Conservation (phyloP, 2,329 filamentous ascomycete genomes). For the Plenodomus biglobosus region DNA sequence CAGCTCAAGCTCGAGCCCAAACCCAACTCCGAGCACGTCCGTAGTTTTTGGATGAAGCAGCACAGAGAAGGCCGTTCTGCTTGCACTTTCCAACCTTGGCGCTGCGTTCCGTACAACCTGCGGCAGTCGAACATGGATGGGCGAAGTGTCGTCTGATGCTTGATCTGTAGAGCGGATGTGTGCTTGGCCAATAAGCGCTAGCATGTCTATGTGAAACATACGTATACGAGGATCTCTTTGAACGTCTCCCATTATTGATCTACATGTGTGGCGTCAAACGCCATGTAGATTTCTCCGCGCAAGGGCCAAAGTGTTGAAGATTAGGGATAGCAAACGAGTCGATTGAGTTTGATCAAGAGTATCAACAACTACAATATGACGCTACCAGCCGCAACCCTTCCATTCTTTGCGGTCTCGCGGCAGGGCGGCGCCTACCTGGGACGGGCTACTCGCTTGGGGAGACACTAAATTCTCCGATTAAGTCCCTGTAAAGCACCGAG, state of each 20-base stretch:
- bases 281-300: not conserved
- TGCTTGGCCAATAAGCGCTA: not conserved
- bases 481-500: not conserved
- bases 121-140: not conserved
- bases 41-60: not conserved
- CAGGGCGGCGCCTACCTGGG: constrained; percentile 4
- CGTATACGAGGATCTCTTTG: not conserved
- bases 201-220: not conserved
- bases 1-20: not conserved
- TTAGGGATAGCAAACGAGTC: not conserved
- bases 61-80: not conserved
- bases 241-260: not conserved
- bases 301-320: not conserved
- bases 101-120: not conserved
- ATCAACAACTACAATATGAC: not conserved
- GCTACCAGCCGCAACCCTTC: not conserved
- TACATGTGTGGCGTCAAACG: not conserved
- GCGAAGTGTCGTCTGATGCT: not conserved
- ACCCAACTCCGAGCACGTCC: not conserved
- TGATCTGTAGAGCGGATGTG: not conserved
- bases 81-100: not conserved
- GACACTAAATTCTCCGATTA: not conserved
- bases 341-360: not conserved
- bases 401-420: not conserved
- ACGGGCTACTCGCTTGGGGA: not conserved